Percentiles rank a stretch among this genome's conserved stretches.
phyloP scores from a whole-genome alignment of 352 stramenopile genomes.

The Pythium volutum region DNA sequence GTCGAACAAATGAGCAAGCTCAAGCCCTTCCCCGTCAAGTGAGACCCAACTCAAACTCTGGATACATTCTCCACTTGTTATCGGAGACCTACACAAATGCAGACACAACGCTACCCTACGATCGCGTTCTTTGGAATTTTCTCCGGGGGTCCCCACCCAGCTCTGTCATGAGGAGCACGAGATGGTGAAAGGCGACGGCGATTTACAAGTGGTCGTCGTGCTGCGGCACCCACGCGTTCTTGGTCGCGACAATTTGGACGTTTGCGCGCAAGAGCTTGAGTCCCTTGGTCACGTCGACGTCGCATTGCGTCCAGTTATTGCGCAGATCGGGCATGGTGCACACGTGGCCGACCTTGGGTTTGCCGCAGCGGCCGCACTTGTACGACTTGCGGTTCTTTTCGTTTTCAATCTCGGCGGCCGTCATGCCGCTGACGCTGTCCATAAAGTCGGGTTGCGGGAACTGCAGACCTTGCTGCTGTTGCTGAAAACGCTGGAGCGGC shows the following conservation, averaged over 20 bases:
- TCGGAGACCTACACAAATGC: not conserved
- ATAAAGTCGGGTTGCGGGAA: conserved; percentile 21
- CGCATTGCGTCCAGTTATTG: conserved; percentile 84
- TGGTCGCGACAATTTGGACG: conserved; percentile 69
- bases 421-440: conserved; percentile 23
- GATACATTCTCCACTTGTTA: not conserved
- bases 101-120: not conserved
- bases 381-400: conserved; percentile 75
- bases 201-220: conserved; percentile 53
- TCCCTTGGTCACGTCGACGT: conserved; percentile 74
- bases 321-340: conserved; percentile 84
- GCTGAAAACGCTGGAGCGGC: conserved; percentile 24
- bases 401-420: conserved; percentile 18
- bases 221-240: conserved; percentile 58
- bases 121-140: too few relatives aligned
- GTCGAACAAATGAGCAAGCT: conserved; percentile 60
- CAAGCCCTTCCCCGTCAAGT: conserved; percentile 43
- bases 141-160: too few relatives aligned
- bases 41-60: not conserved
- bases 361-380: conserved; percentile 83
- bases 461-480: conserved; percentile 26
- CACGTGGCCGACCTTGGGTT: conserved; percentile 84
- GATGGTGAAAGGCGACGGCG: not conserved
- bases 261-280: conserved; percentile 70
- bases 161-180: not conserved